Evolutionary conservation across 345 rosid species (phyloP).

Genomic region (Dovyalis caffra): DNA sequence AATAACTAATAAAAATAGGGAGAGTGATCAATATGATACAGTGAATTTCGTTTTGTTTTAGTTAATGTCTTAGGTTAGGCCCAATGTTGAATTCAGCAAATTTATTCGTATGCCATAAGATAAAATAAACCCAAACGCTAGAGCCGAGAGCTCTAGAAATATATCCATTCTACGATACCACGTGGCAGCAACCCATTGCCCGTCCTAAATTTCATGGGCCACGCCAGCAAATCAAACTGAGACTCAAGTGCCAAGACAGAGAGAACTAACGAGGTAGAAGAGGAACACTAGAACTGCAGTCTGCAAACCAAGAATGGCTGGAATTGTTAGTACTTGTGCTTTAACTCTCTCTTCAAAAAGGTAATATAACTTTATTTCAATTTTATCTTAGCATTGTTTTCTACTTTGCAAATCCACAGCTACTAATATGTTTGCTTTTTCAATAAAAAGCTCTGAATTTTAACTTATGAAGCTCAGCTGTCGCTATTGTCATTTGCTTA

Average conservation of each 20-base stretch:
- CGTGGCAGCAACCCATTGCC: conserved; percentile 70
- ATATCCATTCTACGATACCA: conserved; percentile 25
- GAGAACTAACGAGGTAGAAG: too few species aligned
- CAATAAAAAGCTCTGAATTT: neutral
- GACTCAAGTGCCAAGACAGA: neutral
- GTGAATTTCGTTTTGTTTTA: too few species aligned
- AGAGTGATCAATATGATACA: too few species aligned
- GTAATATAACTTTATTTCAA: conserved; percentile 27
- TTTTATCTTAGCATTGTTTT: neutral
- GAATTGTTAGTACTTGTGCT: conserved; percentile 46
- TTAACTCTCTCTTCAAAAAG: conserved; percentile 50
- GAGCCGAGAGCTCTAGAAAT: neutral
- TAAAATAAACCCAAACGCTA: neutral
- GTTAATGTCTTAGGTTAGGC: too few species aligned
- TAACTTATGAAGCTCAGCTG: too few species aligned
- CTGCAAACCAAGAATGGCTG: conserved; percentile 43
- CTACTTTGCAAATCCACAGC: neutral
- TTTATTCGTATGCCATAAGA: too few species aligned
- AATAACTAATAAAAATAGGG: too few species aligned
- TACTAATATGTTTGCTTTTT: neutral
- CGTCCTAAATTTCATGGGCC: conserved; percentile 48
- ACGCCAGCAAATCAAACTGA: neutral
- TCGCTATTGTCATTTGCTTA: too few species aligned
- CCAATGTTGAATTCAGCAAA: too few species aligned
- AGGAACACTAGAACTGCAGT: too few species aligned